Evolutionary conservation across 2,329 filamentous ascomycete species (phyloP).

Genomic region (Penicillium sumatraense): DNA sequence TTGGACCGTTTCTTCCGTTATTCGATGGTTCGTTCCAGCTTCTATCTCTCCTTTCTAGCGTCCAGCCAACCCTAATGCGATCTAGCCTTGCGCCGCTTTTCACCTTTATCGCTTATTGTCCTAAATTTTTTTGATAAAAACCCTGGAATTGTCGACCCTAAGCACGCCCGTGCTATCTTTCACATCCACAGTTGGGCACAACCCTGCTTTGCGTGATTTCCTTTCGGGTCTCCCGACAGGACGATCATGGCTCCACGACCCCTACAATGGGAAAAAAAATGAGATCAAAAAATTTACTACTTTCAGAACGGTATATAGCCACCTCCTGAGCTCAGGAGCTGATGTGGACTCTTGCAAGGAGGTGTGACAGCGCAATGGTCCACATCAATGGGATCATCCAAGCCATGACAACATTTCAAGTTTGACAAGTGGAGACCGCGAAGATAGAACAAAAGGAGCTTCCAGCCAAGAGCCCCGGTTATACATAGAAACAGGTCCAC

Average conservation of each 20-base stretch:
- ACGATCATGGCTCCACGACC: slow-evolving; percentile 11
- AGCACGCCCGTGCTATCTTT: neutral
- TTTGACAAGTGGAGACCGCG: slow-evolving; percentile 1
- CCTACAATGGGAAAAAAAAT: no score
- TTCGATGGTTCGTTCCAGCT: slow-evolving; percentile 2
- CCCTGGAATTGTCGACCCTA: neutral
- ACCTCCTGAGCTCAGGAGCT: slow-evolving; percentile 16
- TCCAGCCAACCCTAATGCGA: neutral
- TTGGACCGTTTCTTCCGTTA: slow-evolving; percentile 2
- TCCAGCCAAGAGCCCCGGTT: slow-evolving; percentile 11
- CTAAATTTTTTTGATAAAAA: neutral
- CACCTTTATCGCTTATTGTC: neutral
- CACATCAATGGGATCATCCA: slow-evolving; percentile 13
- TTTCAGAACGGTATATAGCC: slow-evolving; percentile 9
- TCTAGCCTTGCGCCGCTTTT: neutral
- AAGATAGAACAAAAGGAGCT: neutral
- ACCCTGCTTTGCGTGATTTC: neutral
- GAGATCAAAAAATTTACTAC: neutral
- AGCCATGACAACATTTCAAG: neutral
- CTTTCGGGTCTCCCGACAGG: neutral
- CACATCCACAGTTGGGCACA: slow-evolving; percentile 3
- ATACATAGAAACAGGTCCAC: slow-evolving; percentile 23
- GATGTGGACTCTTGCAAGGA: neutral
- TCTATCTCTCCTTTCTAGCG: slow-evolving; percentile 1
- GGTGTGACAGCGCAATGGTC: slow-evolving; percentile 15